Base-by-base conservation (phyloP, 73 alveolate genomes). In the Paramecium caudatum region DNA sequence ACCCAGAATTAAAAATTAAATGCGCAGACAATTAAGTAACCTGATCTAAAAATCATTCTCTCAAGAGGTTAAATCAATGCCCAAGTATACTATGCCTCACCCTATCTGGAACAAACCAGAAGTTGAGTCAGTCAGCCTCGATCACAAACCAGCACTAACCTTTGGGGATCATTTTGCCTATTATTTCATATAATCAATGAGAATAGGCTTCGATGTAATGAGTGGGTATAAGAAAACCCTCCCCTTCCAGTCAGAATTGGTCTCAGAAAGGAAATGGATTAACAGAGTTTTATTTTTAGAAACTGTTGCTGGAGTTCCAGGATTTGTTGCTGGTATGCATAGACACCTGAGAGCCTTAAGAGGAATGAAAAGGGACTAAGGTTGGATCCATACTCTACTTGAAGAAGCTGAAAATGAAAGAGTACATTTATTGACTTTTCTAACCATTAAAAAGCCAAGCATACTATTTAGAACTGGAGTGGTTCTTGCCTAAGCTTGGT, bases 301-400 rank as follows among this genome's bases (percentile, higher is more conserved):
- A 90, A 93, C 98, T 50, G 91, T 94, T 4, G 98, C 98, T 8
- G 98, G 96, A 17, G 98, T 93, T n/a, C 98, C 96, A 33, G 98
- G 98, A 30, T 90, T 94, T 84, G 96, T 94, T 17, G 98, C 95
- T 21, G 98, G 94, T 0, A 94, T 94, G 98, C 90, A 90, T 45
- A 78, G 96, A 82, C 96, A 93, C 81, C 15, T 92, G 8, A 87
- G 85, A 48, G 32, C 91, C 16, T 74, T 88, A 78, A 83, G 93
- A 47, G 47, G 82, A 34, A 62, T 84, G 85, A 46, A 74, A 41
- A 82, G 93, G 19, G 95, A 91, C 70, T 48, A 92, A 17, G 95
- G 95, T 7, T 93, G 94, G 97, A 93, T 91, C n/a, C 92, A 92
- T 27, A 62, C 88, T 25, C 61, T 93, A 55, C 82, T 92, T 19